Base-by-base conservation (phyloP, 306 rosid species). In the Vigna radiata region DNA sequence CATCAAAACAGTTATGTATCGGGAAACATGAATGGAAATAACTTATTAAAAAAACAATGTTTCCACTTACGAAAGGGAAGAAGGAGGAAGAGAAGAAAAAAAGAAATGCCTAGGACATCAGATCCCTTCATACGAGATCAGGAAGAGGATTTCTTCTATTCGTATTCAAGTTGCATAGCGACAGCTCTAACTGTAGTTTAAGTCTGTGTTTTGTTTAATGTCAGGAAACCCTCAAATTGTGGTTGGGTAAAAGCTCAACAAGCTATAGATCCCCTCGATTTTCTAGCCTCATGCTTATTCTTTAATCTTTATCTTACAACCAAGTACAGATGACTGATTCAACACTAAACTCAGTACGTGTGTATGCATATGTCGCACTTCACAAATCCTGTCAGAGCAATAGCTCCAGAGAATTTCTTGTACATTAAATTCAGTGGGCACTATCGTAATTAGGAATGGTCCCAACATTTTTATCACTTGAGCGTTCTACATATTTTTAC, bases 101-200 rank as follows among this genome's bases (percentile, higher is more conserved):
- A 55, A 47, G n/a, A 36, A 23, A 75, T 17, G 31, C 6, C 44
- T 3, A 16, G 13, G 44, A 47, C 73, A 72, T 43, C 67, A 55
- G 46, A 54, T 63, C 69, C 62, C 62, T 65, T 10, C 7, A 47
- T 46, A 55, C 1, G 54, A 72, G 39, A 23, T 56, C 33, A 62
- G 15, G 55, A 73, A 54, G 62, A 44, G 14, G 15, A 18, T 4
- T 33, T 21, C 44, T 27, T 19, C 13, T 18, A 18, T 25, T 31
- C 27, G 31, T 17, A 62, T 48, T 19, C 52, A 63, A 13, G 67
- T 78, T 79, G 71, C 68, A 14, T 4, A 61, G 31, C 47, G 58
- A 61, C 15, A 78, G 23, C 21, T 39, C 39, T 60, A 60, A 10
- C 18, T 53, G 50, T 25, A 37, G 36, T 70, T 49, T 61, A n/a